phyloP scores from a whole-genome alignment of 345 rosid species.

The Xanthoceras sorbifolium region DNA sequence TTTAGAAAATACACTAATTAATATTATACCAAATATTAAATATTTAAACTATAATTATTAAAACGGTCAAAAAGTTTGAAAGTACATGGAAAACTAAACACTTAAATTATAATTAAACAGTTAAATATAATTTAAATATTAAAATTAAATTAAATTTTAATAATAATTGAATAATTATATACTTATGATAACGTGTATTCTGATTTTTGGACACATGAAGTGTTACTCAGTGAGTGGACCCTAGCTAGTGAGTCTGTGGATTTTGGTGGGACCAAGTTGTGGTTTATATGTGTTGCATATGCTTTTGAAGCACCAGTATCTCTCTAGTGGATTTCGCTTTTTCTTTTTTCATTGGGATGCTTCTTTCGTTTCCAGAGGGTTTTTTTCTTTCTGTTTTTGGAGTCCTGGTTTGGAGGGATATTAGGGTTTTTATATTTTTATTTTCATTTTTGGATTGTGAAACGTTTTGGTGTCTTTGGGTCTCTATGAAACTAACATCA shows the following conservation, averaged over 20 bases:
- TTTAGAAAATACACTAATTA: no score
- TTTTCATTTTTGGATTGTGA: not conserved
- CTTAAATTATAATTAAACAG: no score
- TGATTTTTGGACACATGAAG: not conserved
- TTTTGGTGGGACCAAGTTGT: conserved; percentile 7
- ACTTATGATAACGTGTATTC: no score
- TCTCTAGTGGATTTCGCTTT: not conserved
- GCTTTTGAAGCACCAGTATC: not conserved
- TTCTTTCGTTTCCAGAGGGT: not conserved
- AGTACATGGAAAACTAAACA: no score
- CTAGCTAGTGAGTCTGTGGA: not conserved
- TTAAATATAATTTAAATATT: no score
- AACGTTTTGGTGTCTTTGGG: not conserved
- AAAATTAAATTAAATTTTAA: no score
- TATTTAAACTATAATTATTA: no score
- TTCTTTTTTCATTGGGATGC: not conserved
- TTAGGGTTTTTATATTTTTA: conserved; percentile 11
- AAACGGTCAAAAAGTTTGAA: no score
- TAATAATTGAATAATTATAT: no score
- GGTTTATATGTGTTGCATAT: not conserved
- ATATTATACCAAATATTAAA: no score
- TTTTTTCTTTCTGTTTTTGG: not conserved
- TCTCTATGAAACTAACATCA: not conserved
- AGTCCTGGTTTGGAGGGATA: not conserved
- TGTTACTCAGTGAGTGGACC: conserved; percentile 20